These are phyloP conservation scores for Rhizoctonia solani DNA, from an alignment of 1,284 basidiomycete species.

Conservation along the genomic window DNA sequence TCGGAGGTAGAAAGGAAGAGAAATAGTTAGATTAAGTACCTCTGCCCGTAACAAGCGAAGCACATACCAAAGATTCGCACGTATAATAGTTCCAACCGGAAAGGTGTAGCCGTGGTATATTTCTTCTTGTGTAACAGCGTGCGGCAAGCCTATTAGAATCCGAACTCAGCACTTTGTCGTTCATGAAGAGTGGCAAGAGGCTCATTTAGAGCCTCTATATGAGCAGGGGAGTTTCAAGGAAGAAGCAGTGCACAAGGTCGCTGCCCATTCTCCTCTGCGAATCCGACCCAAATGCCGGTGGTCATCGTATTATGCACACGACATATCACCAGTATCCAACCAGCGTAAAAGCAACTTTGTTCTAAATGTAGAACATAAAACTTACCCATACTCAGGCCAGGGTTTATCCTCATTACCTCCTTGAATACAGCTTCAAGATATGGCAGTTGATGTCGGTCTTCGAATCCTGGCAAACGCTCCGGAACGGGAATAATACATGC, in stretches of 20 bases:
- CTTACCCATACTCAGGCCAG: slow-evolving; percentile 30
- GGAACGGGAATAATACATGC: slow-evolving; percentile 7
- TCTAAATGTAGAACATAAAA: no score
- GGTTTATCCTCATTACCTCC: slow-evolving; percentile 49
- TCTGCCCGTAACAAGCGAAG: neutral
- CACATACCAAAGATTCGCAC: slow-evolving; percentile 25
- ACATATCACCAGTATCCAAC: neutral
- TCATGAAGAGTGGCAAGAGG: no score
- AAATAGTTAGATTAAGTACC: neutral
- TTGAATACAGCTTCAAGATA: slow-evolving; percentile 54
- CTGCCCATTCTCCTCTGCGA: neutral
- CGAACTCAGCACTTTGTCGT: no score
- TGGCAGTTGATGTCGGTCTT: slow-evolving; percentile 51
- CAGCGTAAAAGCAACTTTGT: no score
- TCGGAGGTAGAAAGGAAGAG: neutral
- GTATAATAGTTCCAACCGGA: slow-evolving; percentile 11
- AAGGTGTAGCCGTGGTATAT: slow-evolving; percentile 19
- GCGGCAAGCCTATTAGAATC: slow-evolving; percentile 29
- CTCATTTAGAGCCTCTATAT: no score
- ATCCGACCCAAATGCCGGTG: no score
- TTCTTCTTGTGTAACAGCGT: slow-evolving; percentile 17
- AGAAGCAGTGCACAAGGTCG: neutral
- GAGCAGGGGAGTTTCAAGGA: no score
- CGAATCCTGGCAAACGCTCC: slow-evolving; percentile 52
- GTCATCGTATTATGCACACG: no score